Conservation (phyloP, 1,284 basidiomycete genomes). For the Tilletia horrida region DNA sequence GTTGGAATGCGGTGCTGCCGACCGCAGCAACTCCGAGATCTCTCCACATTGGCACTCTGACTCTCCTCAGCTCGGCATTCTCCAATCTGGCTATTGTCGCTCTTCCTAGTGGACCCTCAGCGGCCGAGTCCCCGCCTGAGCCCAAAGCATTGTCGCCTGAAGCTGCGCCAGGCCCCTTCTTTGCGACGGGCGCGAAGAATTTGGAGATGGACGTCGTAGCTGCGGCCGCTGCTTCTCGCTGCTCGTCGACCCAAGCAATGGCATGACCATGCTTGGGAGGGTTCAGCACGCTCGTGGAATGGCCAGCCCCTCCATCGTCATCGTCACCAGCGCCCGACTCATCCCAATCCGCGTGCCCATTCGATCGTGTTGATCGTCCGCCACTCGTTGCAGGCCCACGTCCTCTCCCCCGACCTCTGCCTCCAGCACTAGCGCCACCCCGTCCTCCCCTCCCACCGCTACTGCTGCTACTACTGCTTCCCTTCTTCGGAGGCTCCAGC, state of each 20-base stretch:
- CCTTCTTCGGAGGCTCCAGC: slow-evolving; percentile 14
- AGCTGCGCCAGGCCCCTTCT: not conserved
- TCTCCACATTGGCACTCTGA: not conserved
- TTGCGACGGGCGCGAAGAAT: slow-evolving; percentile 13
- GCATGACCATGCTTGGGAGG: not conserved
- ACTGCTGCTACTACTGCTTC: not conserved
- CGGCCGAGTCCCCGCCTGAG: not conserved
- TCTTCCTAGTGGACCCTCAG: not conserved
- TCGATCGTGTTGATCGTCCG: not conserved
- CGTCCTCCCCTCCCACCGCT: not conserved
- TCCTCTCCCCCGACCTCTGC: not conserved
- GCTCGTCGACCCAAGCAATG: slow-evolving; percentile 8
- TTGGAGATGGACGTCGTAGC: slow-evolving; percentile 12
- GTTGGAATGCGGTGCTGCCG: slow-evolving; percentile 2
- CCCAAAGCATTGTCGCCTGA: not conserved
- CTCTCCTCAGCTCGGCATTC: slow-evolving; percentile 7
- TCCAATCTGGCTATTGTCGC: slow-evolving; percentile 11
- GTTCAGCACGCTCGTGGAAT: not conserved
- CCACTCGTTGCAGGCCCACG: not conserved
- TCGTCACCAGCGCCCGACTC: not conserved
- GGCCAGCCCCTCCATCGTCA: not conserved
- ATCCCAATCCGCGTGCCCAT: not conserved
- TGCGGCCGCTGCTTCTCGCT: slow-evolving; percentile 7
- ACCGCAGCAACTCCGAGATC: not conserved
- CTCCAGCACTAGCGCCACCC: not conserved